These are phyloP conservation scores for Conticribra guillardii DNA, from an alignment of 108 stramenopile genomes.

Conservation along the genomic window DNA sequence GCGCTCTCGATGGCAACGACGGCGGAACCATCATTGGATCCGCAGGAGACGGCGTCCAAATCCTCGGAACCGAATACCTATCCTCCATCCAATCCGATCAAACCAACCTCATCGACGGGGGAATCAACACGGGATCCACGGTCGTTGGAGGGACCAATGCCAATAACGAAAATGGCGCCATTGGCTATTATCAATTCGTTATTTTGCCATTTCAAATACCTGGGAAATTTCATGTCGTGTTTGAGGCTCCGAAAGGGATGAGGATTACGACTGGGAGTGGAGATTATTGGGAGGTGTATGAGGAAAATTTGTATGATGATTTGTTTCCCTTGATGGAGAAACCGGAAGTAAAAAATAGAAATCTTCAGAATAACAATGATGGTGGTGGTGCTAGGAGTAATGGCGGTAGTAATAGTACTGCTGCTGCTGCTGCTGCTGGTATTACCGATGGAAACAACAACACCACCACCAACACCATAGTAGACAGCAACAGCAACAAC, in stretches of 20 bases:
- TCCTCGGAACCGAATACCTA: not conserved
- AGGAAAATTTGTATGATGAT: slow-evolving; percentile 17
- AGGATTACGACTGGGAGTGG: slow-evolving; percentile 22
- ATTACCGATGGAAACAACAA: no score
- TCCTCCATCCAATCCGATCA: not conserved
- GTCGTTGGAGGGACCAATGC: no score
- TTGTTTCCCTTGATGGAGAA: slow-evolving; percentile 27
- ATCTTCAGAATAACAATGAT: not conserved
- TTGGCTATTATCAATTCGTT: slow-evolving; percentile 27
- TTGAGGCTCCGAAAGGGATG: slow-evolving; percentile 25
- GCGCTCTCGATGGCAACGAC: no score
- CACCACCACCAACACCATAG: no score
- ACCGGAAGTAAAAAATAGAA: not conserved
- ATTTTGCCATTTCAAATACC: slow-evolving; percentile 31
- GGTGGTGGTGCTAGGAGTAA: slow-evolving; percentile 1
- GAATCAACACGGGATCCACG: no score
- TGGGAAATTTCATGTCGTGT: slow-evolving; percentile 33
- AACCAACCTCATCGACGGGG: no score
- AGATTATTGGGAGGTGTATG: slow-evolving; percentile 31
- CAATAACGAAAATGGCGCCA: not conserved
- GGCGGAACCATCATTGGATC: no score
- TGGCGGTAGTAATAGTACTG: no score
- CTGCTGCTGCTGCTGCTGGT: no score
- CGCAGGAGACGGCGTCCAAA: not conserved
- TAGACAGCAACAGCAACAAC: not conserved